Evolutionary conservation across 257 asterid species (phyloP), one percentile per base, ranked within the genome.

Genomic region (Leonotis leonurus): DNA sequence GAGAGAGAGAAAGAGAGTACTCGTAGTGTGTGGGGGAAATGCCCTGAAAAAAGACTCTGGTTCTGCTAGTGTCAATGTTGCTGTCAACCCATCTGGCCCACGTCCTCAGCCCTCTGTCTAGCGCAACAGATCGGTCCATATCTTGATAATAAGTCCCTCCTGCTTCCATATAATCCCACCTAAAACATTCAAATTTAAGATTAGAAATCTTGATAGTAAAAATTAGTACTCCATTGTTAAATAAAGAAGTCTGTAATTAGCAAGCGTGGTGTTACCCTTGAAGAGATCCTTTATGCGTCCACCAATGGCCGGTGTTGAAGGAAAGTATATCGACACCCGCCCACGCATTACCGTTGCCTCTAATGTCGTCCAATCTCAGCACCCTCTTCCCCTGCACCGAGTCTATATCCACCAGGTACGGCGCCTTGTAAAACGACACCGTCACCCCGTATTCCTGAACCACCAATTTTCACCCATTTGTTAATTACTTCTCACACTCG

Each of bases 221-320:
- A n/a, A n/a, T n/a, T n/a, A n/a, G n/a, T n/a, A n/a, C n/a, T n/a
- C n/a, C n/a, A n/a, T n/a, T n/a, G n/a, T n/a, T n/a, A n/a, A n/a
- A n/a, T n/a, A n/a, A n/a, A n/a, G n/a, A n/a, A n/a, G n/a, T n/a
- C n/a, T n/a, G n/a, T n/a, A n/a, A n/a, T n/a, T n/a, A n/a, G n/a
- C n/a, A n/a, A n/a, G n/a, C n/a, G n/a, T n/a, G n/a, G n/a, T 2
- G 2, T n/a, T 81, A 92, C 97, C 97, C 99, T 68, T 89, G 97
- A 1, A 82, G 83, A 56, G 86, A 58, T 8, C 97, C 99, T 73
- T 70, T 79, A 18, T 93, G 99, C 32, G 76, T 79, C 97, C 97
- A 93, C 99, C 99, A 93, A 49, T 93, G 99, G 2, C 99, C 99
- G 2, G 99, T 89, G 83, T 93, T 81, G 81, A 93, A 93, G 9